phyloP scores from a whole-genome alignment of 768 basidiomycete genomes.

The Psilocybe sp. region DNA sequence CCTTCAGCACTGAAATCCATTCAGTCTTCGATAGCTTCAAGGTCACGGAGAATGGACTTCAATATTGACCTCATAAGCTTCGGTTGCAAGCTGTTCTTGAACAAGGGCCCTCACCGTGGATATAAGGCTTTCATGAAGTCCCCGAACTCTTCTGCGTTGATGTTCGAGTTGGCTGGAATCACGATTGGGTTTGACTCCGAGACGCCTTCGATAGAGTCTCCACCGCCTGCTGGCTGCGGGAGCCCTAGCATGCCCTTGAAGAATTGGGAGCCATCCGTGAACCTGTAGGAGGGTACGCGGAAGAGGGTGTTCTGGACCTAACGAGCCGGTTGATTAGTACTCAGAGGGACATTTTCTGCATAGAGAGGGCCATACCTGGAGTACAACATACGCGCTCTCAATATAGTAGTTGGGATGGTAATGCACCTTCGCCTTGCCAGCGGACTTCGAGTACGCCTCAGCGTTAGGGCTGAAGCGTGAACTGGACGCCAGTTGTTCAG shows the following conservation, averaged over 20 bases:
- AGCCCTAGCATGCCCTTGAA: too few relatives aligned
- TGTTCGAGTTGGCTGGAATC: not conserved
- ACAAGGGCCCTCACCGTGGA: slow-evolving; percentile 4
- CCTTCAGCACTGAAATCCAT: slow-evolving; percentile 37
- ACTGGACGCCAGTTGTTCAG: too few relatives aligned
- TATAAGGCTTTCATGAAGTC: slow-evolving; percentile 12
- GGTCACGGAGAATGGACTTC: not conserved
- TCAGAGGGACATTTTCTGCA: not conserved
- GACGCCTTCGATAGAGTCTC: not conserved
- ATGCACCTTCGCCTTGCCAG: too few relatives aligned
- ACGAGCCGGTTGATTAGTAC: not conserved
- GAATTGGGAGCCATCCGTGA: too few relatives aligned
- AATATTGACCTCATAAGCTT: not conserved
- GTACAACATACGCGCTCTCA: not conserved
- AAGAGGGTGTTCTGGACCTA: slow-evolving; percentile 6
- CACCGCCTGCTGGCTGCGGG: too few relatives aligned
- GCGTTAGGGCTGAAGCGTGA: too few relatives aligned
- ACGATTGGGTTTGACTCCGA: slow-evolving; percentile 3
- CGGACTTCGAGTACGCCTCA: too few relatives aligned
- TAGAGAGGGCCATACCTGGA: not conserved
- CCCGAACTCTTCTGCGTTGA: slow-evolving; percentile 4
- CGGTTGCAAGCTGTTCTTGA: not conserved
- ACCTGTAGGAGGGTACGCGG: too few relatives aligned
- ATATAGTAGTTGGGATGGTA: not conserved
- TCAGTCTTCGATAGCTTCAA: slow-evolving; percentile 14